Evolutionary conservation across 2,329 filamentous ascomycete species (phyloP).

Genomic region (Fusarium virguliforme): DNA sequence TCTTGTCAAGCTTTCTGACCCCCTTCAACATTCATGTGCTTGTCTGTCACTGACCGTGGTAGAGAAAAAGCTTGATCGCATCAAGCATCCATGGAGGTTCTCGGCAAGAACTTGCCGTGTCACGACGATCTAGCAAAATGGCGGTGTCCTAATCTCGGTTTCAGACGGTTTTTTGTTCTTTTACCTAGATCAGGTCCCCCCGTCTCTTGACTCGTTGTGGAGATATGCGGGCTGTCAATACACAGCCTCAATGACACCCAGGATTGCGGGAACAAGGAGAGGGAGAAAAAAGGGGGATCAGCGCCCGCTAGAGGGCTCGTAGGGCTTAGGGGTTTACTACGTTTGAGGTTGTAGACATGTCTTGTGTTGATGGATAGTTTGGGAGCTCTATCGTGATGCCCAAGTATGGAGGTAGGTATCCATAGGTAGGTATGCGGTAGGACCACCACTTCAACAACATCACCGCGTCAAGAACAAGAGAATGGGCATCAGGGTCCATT

Average conservation of each 20-base stretch:
- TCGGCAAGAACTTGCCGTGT: slow-evolving; percentile 3
- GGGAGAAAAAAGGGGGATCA: background rate
- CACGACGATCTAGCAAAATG: too few species aligned
- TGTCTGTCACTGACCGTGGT: background rate
- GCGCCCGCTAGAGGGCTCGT: background rate
- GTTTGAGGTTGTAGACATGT: background rate
- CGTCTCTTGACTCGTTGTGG: slow-evolving; percentile 7
- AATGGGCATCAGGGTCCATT: slow-evolving; percentile 6
- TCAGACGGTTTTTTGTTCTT: background rate
- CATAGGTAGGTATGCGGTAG: too few species aligned
- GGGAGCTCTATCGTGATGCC: too few species aligned
- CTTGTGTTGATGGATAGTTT: too few species aligned
- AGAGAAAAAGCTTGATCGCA: slow-evolving; percentile 5
- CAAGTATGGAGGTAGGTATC: too few species aligned
- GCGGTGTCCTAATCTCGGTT: slow-evolving; percentile 3
- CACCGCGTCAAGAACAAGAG: background rate
- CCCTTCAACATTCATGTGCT: background rate
- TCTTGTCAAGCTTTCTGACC: background rate
- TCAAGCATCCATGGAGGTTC: slow-evolving; percentile 1
- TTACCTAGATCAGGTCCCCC: background rate
- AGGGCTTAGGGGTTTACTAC: too few species aligned
- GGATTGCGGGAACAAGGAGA: background rate
- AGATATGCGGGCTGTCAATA: slow-evolving; percentile 6
- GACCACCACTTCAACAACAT: too few species aligned
- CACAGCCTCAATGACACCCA: slow-evolving; percentile 5